phyloP scores from a whole-genome alignment of 2,329 filamentous ascomycete genomes.

The Neofusicoccum umdonicola region DNA sequence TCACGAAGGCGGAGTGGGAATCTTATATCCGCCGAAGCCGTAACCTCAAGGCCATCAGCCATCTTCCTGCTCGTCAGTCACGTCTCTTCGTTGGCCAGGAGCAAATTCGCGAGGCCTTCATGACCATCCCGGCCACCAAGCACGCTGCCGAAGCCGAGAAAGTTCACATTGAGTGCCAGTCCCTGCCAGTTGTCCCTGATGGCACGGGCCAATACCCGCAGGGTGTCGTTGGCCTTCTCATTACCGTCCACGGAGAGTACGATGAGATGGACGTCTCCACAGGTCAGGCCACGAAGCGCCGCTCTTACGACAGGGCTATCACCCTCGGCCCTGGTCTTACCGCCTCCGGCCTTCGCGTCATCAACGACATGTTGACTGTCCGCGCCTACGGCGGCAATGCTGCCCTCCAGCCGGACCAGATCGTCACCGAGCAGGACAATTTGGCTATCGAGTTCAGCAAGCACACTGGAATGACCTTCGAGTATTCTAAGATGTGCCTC shows the following conservation, averaged over 20 bases:
- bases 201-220: constrained; percentile 59
- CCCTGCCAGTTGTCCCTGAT: constrained; percentile 69
- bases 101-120: constrained; percentile 68
- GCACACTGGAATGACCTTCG: constrained; percentile 74
- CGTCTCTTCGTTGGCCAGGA: constrained; percentile 65
- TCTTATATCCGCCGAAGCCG: constrained; percentile 74
- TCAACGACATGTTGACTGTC: constrained; percentile 75
- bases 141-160: constrained; percentile 70
- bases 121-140: constrained; percentile 66
- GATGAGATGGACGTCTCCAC: constrained; percentile 65
- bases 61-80: constrained; percentile 59
- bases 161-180: constrained; percentile 80
- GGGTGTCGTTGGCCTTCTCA: constrained; percentile 74
- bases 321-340: constrained; percentile 72
- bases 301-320: constrained; percentile 81
- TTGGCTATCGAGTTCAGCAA: constrained; percentile 69
- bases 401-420: constrained; percentile 49
- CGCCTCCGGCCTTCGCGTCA: constrained; percentile 63
- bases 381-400: constrained; percentile 62
- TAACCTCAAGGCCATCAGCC: constrained; percentile 70
- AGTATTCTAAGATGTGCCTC: constrained; percentile 79
- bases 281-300: constrained; percentile 56
- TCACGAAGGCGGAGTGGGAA: constrained; percentile 61
- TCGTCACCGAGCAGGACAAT: constrained; percentile 55
- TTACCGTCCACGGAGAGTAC: constrained; percentile 81